A percentile compares a stretch with the other conserved stretches of the same genome.
These are phyloP conservation scores for Torulaspora gathmanii DNA, from an alignment of 805 yeast genomes.

Conservation along the genomic window DNA sequence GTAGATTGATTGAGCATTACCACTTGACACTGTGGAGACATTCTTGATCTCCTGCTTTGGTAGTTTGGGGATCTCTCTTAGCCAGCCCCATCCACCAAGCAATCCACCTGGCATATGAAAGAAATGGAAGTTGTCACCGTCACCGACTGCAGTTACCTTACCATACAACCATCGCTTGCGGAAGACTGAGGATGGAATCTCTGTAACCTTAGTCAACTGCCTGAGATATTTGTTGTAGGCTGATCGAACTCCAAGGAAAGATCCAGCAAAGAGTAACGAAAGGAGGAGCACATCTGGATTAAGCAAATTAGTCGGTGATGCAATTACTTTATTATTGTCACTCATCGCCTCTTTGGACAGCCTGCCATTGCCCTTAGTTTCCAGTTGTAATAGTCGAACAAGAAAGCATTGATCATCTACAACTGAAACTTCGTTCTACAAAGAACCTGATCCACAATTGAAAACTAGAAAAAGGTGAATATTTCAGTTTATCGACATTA, in stretches of 20 bases:
- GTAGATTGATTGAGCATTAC: slow-evolving; percentile 3
- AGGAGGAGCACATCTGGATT: slow-evolving; percentile 22
- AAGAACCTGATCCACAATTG: too few relatives aligned
- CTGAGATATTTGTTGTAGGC: slow-evolving; percentile 45
- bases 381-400: neutral
- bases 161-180: slow-evolving; percentile 53
- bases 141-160: slow-evolving; percentile 84
- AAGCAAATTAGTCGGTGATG: slow-evolving; percentile 1
- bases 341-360: slow-evolving; percentile 3
- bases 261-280: slow-evolving; percentile 36
- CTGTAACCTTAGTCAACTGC: slow-evolving; percentile 46
- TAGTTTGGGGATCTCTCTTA: slow-evolving; percentile 58
- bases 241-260: slow-evolving; percentile 41
- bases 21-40: slow-evolving; percentile 1
- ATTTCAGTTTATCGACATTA: neutral
- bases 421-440: too few relatives aligned
- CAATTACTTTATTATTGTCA: slow-evolving; percentile 7
- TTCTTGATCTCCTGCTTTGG: slow-evolving; percentile 17
- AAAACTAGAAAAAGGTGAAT: neutral
- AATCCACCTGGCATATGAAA: slow-evolving; percentile 92
- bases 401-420: neutral
- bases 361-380: neutral
- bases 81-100: slow-evolving; percentile 90
- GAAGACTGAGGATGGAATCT: slow-evolving; percentile 47
- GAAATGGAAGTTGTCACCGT: slow-evolving; percentile 90